Conservation (phyloP, 2,329 filamentous ascomycete species). For the Thermomyces lanuginosus region DNA sequence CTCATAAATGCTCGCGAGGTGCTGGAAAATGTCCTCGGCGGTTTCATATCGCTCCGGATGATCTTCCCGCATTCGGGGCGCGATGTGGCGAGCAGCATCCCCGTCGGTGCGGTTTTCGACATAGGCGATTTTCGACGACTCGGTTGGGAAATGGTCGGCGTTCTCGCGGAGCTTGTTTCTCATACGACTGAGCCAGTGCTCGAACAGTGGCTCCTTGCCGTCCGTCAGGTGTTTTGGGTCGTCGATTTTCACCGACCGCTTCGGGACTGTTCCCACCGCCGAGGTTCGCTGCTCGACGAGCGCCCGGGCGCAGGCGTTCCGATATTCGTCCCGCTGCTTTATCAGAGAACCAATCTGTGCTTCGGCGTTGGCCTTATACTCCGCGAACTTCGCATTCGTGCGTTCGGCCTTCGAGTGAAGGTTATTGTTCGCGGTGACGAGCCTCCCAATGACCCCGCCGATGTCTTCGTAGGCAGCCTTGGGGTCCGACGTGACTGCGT, state of each 20-base stretch:
- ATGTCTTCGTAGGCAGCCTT: too few species aligned
- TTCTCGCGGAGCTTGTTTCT: constrained; percentile 5
- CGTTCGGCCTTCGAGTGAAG: too few species aligned
- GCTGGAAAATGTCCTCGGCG: constrained; percentile 1
- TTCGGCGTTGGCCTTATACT: too few species aligned
- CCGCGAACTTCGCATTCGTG: too few species aligned
- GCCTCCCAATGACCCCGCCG: too few species aligned
- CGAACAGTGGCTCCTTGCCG: constrained; percentile 6
- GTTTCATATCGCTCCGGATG: background rate
- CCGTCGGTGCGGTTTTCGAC: constrained; percentile 1
- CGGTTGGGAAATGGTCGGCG: constrained; percentile 4
- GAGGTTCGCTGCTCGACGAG: too few species aligned
- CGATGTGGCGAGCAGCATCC: constrained; percentile 1
- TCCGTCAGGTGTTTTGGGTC: constrained; percentile 6
- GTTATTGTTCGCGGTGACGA: too few species aligned
- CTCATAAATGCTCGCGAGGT: constrained; percentile 1
- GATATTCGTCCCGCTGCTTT: too few species aligned
- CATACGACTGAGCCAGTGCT: constrained; percentile 5
- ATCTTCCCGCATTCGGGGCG: background rate
- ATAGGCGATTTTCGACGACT: constrained; percentile 1
- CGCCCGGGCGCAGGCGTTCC: too few species aligned
- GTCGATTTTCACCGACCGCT: constrained; percentile 6
- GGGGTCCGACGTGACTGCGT: too few species aligned
- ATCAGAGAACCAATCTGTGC: too few species aligned
- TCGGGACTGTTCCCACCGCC: too few species aligned